phyloP scores from a whole-genome alignment of 2,329 filamentous ascomycete genomes.

The Emericellopsis cladophorae region DNA sequence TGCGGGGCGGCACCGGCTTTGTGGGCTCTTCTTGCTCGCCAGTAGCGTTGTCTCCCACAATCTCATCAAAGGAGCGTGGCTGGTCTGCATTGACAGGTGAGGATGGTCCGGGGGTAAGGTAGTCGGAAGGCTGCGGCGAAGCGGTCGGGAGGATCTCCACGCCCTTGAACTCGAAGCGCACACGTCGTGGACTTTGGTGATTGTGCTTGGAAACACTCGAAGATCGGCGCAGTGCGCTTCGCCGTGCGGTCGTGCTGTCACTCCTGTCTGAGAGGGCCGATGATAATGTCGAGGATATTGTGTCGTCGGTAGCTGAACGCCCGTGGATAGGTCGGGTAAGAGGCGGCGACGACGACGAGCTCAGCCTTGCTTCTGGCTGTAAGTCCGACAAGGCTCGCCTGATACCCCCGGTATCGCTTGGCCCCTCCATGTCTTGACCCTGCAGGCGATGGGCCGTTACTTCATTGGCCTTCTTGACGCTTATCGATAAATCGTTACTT shows the following conservation, averaged over 20 bases:
- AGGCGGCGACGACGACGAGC: neutral
- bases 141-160: conserved; percentile 47
- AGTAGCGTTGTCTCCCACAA: conserved; percentile 21
- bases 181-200: conserved; percentile 42
- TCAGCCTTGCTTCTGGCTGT: neutral
- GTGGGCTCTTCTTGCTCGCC: conserved; percentile 23
- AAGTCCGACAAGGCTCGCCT: neutral
- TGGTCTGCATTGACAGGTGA: conserved; percentile 13
- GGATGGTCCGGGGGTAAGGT: conserved; percentile 13
- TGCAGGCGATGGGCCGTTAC: conserved; percentile 2
- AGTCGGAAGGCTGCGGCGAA: conserved; percentile 31
- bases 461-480: neutral
- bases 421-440: conserved; percentile 11
- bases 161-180: conserved; percentile 50
- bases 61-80: conserved; percentile 13
- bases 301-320: conserved; percentile 31
- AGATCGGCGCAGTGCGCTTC: conserved; percentile 45
- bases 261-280: conserved; percentile 41
- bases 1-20: conserved; percentile 26
- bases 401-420: conserved; percentile 1
- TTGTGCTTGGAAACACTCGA: conserved; percentile 36
- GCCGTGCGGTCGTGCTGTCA: conserved; percentile 28
- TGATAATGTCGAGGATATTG: conserved; percentile 18
- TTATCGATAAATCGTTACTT: neutral
- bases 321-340: conserved; percentile 15